Conservation (phyloP, 2,329 filamentous ascomycete genomes). For the Gremmenia infestans region DNA sequence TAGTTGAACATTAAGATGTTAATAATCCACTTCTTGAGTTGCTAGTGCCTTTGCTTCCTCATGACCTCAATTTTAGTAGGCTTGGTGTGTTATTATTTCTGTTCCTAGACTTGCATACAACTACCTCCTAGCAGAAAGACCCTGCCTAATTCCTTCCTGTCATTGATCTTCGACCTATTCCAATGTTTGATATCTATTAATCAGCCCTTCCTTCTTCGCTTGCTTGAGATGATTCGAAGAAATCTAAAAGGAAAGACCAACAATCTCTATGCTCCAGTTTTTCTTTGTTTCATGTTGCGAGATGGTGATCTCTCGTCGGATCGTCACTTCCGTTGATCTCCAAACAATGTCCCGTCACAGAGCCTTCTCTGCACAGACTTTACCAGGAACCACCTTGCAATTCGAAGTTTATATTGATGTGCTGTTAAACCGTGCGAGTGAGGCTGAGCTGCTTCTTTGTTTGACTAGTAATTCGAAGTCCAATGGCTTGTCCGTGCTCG, state of each 20-base stretch:
- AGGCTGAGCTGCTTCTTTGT: background rate
- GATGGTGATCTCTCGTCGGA: background rate
- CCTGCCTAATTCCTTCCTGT: background rate
- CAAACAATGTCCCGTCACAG: constrained; percentile 1
- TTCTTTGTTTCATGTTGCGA: background rate
- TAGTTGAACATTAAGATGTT: constrained; percentile 24
- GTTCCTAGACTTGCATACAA: background rate
- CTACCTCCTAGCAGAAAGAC: background rate
- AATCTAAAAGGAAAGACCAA: too few relatives aligned
- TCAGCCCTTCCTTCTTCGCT: too few relatives aligned
- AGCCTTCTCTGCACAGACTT: background rate
- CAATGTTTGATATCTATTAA: too few relatives aligned
- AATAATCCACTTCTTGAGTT: constrained; percentile 15
- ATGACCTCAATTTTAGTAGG: background rate
- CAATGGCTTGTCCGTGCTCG: background rate
- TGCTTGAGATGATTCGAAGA: too few relatives aligned
- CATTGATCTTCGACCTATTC: background rate
- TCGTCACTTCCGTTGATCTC: background rate
- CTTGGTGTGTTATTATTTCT: background rate
- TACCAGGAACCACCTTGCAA: background rate
- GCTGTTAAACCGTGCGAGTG: background rate
- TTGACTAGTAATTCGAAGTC: background rate
- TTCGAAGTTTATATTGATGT: background rate
- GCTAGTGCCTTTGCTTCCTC: background rate
- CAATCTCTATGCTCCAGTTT: background rate